Base-by-base conservation (phyloP, 2,329 filamentous ascomycete species). In the Hypoxylon sp. region DNA sequence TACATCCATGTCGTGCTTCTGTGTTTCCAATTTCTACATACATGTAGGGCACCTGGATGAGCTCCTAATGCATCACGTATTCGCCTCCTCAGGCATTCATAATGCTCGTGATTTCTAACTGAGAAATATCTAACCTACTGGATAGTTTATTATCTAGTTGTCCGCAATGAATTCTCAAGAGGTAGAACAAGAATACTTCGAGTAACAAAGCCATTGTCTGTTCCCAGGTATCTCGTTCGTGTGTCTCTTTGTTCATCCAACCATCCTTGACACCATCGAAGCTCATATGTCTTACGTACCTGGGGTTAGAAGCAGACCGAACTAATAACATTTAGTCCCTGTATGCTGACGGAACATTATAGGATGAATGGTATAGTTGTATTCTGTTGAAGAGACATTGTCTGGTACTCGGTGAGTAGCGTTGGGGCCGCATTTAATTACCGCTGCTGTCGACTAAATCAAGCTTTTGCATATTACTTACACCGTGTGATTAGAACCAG, bases 191-290 rank as follows among this genome's bases (percentile, higher is more conserved):
- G 10, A 17, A 20, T 27, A 17, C 6, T 44, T 44, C 40, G 40
- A 44, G 40, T 44, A 22, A 58, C 61, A 64, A 64, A n/a, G 54
- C 11, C 17, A 49, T 64, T 68, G 64, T 68, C 22, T 48, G 13
- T 10, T 44, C 37, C 7, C 46, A 13, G 30, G 20, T 5, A 27
- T 27, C 25, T 27, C 25, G 25, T 27, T 27, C 33, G 11, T 13
- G 10, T 37, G 11, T 13, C 11, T 35, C 13, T 37, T 37, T 37
- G 10, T 13, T 13, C 33, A 35, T 54, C 27, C 20, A 2, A 37
- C 44, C 31, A 48, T 48, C 27, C 54, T 54, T 58, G 42, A 33
- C 35, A 48, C 10, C 17, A 46, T 50, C 17, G 27, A 42, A 25
- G 46, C 20, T 13, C 22, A 50, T 44, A 20, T 20, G 17, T 11